A percentile compares a stretch with the other conserved stretches of the same genome.
These are phyloP conservation scores for Schwanniomyces occidentalis DNA, from an alignment of 805 yeast genomes.

Conservation along the genomic window DNA sequence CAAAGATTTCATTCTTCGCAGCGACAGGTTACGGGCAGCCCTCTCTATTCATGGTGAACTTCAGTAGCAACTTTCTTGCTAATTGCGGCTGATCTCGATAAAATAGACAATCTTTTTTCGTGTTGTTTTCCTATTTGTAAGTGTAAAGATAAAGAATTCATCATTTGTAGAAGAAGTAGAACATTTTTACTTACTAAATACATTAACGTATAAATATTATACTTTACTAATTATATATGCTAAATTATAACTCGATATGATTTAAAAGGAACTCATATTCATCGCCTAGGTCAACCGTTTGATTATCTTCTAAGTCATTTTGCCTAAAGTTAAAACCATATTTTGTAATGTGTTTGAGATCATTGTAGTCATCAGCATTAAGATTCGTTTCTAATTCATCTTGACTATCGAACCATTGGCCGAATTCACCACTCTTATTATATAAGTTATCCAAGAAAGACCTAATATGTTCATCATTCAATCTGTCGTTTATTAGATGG, in stretches of 20 bases:
- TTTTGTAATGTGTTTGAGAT: conserved; percentile 4
- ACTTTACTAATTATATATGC: too few relatives aligned
- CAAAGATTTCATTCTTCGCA: too few relatives aligned
- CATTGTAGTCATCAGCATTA: conserved; percentile 4
- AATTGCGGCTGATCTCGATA: too few relatives aligned
- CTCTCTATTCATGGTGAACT: too few relatives aligned
- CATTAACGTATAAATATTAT: too few relatives aligned
- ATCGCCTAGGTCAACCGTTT: conserved; percentile 14
- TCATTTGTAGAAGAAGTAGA: too few relatives aligned
- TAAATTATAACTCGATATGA: conserved; percentile 1
- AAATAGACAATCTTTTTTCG: too few relatives aligned
- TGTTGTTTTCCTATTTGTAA: too few relatives aligned
- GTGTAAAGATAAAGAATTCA: too few relatives aligned
- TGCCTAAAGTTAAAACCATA: conserved; percentile 14
- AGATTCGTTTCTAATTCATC: conserved; percentile 15
- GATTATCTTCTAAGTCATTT: conserved; percentile 3
- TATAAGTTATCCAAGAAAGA: conserved; percentile 13
- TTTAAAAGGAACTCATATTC: conserved; percentile 16
- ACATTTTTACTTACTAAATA: too few relatives aligned
- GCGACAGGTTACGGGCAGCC: too few relatives aligned
- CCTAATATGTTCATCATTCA: conserved; percentile 16
- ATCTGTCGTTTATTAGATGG: conserved; percentile 13
- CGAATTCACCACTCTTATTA: conserved; percentile 19
- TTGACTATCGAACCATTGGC: conserved; percentile 15
- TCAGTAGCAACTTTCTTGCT: too few relatives aligned